Evolutionary conservation across 495 filamentous ascomycete species (phyloP).

Genomic region (Collariella sp.): DNA sequence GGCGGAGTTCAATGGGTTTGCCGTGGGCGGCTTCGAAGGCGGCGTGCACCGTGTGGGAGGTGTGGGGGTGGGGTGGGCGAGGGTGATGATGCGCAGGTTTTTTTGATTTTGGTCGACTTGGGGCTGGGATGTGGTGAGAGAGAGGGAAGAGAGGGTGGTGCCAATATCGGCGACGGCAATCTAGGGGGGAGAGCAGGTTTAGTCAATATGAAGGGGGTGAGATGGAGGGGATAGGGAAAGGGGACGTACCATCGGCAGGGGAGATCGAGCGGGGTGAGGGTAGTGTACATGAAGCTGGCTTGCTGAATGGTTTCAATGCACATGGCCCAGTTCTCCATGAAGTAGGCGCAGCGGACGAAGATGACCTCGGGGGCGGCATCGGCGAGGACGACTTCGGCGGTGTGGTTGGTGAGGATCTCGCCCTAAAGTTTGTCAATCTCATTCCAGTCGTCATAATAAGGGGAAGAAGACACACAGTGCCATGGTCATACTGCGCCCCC

Average conservation of each 20-base stretch:
- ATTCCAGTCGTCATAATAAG: neutral
- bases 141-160: conserved; percentile 8
- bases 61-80: conserved; percentile 13
- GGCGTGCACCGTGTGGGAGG: conserved; percentile 15
- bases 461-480: conserved; percentile 9
- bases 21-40: conserved; percentile 15
- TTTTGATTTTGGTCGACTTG: too few species aligned
- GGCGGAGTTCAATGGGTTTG: conserved; percentile 13
- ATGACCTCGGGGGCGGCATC: conserved; percentile 15
- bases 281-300: conserved; percentile 16
- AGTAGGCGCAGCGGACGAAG: conserved; percentile 20
- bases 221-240: neutral
- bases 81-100: conserved; percentile 19
- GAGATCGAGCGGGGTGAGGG: conserved; percentile 14
- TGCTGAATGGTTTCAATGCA: conserved; percentile 9
- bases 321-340: conserved; percentile 24
- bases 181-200: neutral
- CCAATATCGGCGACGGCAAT: conserved; percentile 22
- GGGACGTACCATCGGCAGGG: conserved; percentile 13
- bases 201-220: neutral
- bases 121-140: neutral
- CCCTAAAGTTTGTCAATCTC: conserved; percentile 7
- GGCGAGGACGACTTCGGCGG: conserved; percentile 12
- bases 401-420: conserved; percentile 19
- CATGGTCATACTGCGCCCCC: conserved; percentile 22